Evolutionary conservation across 2,329 filamentous ascomycete genomes (phyloP).

Genomic region (Aotearoamyces nothofagi): DNA sequence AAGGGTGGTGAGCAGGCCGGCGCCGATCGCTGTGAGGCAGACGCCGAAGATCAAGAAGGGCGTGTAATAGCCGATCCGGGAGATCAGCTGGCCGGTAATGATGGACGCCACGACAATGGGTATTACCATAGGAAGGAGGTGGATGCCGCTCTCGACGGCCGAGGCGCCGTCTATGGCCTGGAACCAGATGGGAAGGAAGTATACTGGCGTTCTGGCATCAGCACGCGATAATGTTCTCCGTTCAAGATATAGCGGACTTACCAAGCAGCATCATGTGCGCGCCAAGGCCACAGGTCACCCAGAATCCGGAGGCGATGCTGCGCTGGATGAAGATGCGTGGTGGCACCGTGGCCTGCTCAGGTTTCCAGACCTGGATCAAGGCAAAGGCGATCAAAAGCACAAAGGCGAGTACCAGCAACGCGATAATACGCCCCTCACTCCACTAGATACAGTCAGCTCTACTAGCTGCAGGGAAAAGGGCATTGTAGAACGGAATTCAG

Average conservation of each 20-base stretch:
- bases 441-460: too few species aligned
- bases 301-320: slow-evolving; percentile 16
- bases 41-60: slow-evolving; percentile 10
- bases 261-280: slow-evolving; percentile 14
- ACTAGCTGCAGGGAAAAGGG: too few species aligned
- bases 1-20: slow-evolving; percentile 23
- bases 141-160: slow-evolving; percentile 21
- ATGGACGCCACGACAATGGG: slow-evolving; percentile 16
- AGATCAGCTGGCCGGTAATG: slow-evolving; percentile 16
- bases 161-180: slow-evolving; percentile 27
- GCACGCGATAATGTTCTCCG: too few species aligned
- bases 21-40: slow-evolving; percentile 20
- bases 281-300: slow-evolving; percentile 17
- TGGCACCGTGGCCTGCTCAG: slow-evolving; percentile 22
- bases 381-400: slow-evolving; percentile 13
- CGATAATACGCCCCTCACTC: slow-evolving; percentile 19
- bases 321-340: slow-evolving; percentile 21
- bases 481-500: too few species aligned
- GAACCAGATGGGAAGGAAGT: slow-evolving; percentile 29
- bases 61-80: slow-evolving; percentile 16
- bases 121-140: slow-evolving; percentile 20
- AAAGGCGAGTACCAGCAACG: slow-evolving; percentile 13
- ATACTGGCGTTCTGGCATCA: slow-evolving; percentile 22
- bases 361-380: slow-evolving; percentile 19
- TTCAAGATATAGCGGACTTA: slow-evolving; percentile 5